Percentiles rank a stretch among this genome's conserved stretches.
phyloP scores from a whole-genome alignment of 2,329 filamentous ascomycete species.

The Aspergillus aculeatinus region DNA sequence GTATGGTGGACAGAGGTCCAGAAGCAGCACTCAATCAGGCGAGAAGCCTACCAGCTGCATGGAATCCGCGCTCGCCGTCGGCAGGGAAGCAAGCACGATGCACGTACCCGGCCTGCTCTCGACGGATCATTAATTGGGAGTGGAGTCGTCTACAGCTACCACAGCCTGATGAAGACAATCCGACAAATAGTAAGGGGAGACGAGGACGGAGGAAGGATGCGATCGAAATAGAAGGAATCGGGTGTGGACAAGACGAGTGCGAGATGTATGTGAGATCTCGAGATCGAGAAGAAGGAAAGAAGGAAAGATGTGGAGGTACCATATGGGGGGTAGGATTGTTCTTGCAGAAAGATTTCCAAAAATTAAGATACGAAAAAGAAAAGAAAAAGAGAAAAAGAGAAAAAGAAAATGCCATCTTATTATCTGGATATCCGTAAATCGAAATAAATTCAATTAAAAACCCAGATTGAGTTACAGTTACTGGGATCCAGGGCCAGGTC shows the following conservation, averaged over 20 bases:
- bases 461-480: background rate
- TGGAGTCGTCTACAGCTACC: constrained; percentile 13
- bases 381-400: background rate
- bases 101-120: constrained; percentile 20
- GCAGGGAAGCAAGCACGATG: constrained; percentile 17
- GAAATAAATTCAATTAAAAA: background rate
- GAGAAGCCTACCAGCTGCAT: constrained; percentile 18
- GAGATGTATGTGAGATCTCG: background rate
- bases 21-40: constrained; percentile 3
- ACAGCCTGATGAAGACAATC: constrained; percentile 9
- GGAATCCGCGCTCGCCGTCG: constrained; percentile 12
- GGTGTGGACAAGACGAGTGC: too few species aligned
- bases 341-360: background rate
- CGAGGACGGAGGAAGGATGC: background rate
- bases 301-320: background rate
- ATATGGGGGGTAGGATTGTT: background rate
- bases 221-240: background rate
- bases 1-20: constrained; percentile 13
- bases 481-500: too few species aligned
- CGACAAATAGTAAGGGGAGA: constrained; percentile 8
- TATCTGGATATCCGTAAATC: background rate
- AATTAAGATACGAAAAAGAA: background rate
- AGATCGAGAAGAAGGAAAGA: background rate
- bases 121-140: constrained; percentile 16
- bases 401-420: background rate